Evolutionary conservation across 176 grass and related monocot species (phyloP), one percentile per base, ranked within the genome.

Genomic region (Tillandsia fasciculata): DNA sequence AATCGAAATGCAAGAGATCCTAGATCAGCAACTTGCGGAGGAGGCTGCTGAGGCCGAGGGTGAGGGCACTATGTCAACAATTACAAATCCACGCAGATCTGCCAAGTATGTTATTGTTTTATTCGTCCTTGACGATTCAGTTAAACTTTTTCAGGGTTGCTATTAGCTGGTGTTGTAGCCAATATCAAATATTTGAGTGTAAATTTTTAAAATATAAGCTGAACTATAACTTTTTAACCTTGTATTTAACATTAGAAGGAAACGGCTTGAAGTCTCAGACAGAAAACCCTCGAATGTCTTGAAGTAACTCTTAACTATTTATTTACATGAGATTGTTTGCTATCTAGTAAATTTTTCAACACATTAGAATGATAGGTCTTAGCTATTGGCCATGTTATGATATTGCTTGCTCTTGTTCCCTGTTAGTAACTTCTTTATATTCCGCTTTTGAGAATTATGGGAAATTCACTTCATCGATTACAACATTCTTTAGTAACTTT

Each of bases 1-100:
- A 80, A 84, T 99, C 77, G 95, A 99, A 86, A 99, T 99, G 95
- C 95, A 99, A 94, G 95, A 99, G 80, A 91, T 94, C 69, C 29
- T 99, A 78, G 95, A 99, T 70, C 90, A 99, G 70, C 95, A 99
- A 87, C 72, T 99, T 76, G 90, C 95, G 72, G 95, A 99, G 81
- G 87, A 91, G 91, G 95, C 95, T 67, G 90, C 95, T 49, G 95
- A 99, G 83, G 95, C 90, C 76, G 95, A 94, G 73, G 95, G 90
- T 75, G 78, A 75, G 52, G 95, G 87, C 14, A 77, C 90, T 48
- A 91, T 94, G 77, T 84, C 87, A 5, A 80, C 84, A 77, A 99
- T 99, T 79, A 61, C 90, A 56, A 99, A 99, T 75, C 95, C 84
- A 74, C 89, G 86, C 72, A 87, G 84, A 88, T 84, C 87, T 79